phyloP scores from a whole-genome alignment of 768 basidiomycete genomes.

The Naganishia onofrii region DNA sequence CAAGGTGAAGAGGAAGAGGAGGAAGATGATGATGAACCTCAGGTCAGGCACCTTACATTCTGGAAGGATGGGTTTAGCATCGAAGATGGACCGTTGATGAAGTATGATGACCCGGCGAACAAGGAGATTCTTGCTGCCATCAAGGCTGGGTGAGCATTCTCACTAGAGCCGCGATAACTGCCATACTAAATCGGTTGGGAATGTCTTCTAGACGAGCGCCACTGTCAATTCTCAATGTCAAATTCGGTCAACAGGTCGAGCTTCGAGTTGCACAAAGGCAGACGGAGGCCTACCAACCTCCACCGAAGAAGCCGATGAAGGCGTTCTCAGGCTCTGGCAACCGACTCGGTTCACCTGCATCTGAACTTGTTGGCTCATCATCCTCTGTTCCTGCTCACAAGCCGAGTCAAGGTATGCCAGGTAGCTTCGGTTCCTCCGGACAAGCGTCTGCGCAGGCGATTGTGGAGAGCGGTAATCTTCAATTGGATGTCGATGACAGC shows the following conservation, averaged over 20 bases:
- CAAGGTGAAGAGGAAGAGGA: conserved; percentile 50
- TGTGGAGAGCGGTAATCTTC: conserved; percentile 53
- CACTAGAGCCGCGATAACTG: conserved; percentile 3
- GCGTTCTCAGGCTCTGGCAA: conserved; percentile 73
- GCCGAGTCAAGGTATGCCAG: conserved; percentile 32
- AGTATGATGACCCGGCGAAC: conserved; percentile 76
- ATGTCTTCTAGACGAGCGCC: conserved; percentile 67
- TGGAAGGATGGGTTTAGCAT: conserved; percentile 92
- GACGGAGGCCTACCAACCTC: conserved; percentile 67
- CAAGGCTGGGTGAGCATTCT: conserved; percentile 65
- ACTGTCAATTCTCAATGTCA: conserved; percentile 69
- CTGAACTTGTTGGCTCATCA: conserved; percentile 45
- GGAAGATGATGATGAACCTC: conserved; percentile 59
- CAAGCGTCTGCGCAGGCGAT: conserved; percentile 40
- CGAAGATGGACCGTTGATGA: conserved; percentile 79
- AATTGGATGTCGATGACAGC: conserved; percentile 77
- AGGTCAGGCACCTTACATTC: conserved; percentile 74
- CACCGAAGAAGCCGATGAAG: conserved; percentile 56
- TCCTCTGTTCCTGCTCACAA: conserved; percentile 9
- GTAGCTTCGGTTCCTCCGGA: conserved; percentile 32
- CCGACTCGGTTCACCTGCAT: conserved; percentile 76
- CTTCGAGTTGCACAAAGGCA: conserved; percentile 70
- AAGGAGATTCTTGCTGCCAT: conserved; percentile 69
- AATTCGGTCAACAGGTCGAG: conserved; percentile 75
- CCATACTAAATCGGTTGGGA: background rate